Evolutionary conservation across 768 basidiomycete genomes (phyloP).

Genomic region (Psilocybe tampanensis): DNA sequence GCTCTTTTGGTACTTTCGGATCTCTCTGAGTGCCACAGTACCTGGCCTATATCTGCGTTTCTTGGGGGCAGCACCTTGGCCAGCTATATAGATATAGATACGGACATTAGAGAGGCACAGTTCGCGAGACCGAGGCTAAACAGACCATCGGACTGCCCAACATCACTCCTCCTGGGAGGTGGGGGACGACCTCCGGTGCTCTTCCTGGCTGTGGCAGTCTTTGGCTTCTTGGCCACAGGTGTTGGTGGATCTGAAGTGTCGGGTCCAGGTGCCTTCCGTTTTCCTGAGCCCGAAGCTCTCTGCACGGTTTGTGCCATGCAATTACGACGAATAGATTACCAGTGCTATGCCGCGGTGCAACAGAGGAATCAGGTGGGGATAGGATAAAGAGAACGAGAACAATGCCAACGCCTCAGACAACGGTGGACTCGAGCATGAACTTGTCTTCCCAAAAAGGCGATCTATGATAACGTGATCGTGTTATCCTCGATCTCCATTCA

Average conservation of each 20-base stretch:
- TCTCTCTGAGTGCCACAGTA: conserved; percentile 88
- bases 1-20: conserved; percentile 92
- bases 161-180: conserved; percentile 22
- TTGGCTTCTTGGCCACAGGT: conserved; percentile 52
- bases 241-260: conserved; percentile 46
- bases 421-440: conserved; percentile 23
- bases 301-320: conserved; percentile 75
- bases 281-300: conserved; percentile 46
- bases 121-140: background rate
- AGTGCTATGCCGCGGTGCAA: conserved; percentile 1
- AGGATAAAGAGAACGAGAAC: conserved; percentile 1
- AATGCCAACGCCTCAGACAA: conserved; percentile 4
- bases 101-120: background rate
- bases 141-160: conserved; percentile 4
- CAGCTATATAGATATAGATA: conserved; percentile 16
- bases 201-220: conserved; percentile 75
- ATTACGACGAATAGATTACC: background rate
- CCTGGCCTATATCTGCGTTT: conserved; percentile 82
- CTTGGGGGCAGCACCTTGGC: conserved; percentile 40
- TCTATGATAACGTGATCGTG: conserved; percentile 25
- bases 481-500: conserved; percentile 4
- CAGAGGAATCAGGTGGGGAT: conserved; percentile 2
- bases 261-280: conserved; percentile 47
- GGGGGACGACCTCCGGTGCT: conserved; percentile 71
- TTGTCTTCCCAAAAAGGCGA: conserved; percentile 27